Evolutionary conservation across 768 basidiomycete species (phyloP).

Genomic region (Psilocybe sp.): DNA sequence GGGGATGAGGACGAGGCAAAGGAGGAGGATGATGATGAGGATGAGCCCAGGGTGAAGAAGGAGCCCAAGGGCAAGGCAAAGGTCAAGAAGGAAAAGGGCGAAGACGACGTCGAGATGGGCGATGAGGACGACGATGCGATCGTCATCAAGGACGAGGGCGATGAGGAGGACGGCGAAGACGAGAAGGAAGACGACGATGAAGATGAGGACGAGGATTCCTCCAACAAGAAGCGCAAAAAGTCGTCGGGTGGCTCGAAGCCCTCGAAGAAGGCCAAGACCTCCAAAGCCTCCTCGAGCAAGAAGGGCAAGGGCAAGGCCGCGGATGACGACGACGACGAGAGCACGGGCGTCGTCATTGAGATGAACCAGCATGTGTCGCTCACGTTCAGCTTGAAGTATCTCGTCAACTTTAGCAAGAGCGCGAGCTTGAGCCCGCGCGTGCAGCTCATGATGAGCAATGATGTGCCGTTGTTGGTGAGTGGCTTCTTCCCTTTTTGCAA

Average conservation of each 20-base stretch:
- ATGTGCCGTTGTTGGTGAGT: conserved; percentile 26
- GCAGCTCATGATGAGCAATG: conserved; percentile 27
- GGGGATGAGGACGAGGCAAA: conserved; percentile 43
- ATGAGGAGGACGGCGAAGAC: conserved; percentile 3
- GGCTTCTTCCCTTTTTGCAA: neutral
- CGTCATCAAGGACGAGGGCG: conserved; percentile 53
- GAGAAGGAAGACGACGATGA: conserved; percentile 22
- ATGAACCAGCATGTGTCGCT: conserved; percentile 90
- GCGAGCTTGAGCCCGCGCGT: conserved; percentile 45
- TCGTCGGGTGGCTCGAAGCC: conserved; percentile 48
- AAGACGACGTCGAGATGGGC: conserved; percentile 52
- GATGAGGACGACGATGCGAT: conserved; percentile 49
- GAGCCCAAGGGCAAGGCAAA: conserved; percentile 43
- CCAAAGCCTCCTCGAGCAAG: conserved; percentile 37
- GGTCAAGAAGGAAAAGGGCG: conserved; percentile 48
- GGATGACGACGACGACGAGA: conserved; percentile 52
- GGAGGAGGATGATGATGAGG: conserved; percentile 28
- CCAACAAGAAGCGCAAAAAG: conserved; percentile 72
- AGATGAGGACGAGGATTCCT: conserved; percentile 46
- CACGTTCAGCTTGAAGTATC: conserved; percentile 96
- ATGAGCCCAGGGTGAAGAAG: conserved; percentile 46
- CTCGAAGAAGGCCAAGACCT: conserved; percentile 42
- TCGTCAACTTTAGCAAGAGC: conserved; percentile 95
- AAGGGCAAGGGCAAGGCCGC: conserved; percentile 57
- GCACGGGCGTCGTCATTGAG: conserved; percentile 65